A percentile compares a stretch with the other conserved stretches of the same genome.
These are phyloP conservation scores for Boletus tylopilopsis DNA, from an alignment of 768 basidiomycete species.

Conservation along the genomic window DNA sequence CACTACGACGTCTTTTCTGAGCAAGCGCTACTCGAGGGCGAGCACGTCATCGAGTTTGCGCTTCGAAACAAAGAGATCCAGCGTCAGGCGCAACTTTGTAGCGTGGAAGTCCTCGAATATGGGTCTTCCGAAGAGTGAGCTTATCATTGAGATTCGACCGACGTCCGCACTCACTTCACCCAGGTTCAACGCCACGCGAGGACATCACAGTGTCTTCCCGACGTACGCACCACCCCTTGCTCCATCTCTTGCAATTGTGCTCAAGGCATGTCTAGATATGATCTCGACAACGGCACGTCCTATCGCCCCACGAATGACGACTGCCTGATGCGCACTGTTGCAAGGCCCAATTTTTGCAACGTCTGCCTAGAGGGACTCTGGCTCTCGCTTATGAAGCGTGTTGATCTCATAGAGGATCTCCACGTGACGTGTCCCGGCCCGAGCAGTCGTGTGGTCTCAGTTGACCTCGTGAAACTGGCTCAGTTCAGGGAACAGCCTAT, in stretches of 20 bases:
- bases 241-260: neutral
- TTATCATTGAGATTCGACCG: neutral
- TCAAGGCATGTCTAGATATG: conserved; percentile 40
- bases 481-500: conserved; percentile 41
- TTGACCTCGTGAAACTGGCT: conserved; percentile 59
- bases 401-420: conserved; percentile 60
- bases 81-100: conserved; percentile 71
- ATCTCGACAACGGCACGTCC: conserved; percentile 52
- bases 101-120: conserved; percentile 69
- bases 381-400: conserved; percentile 54
- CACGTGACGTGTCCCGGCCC: conserved; percentile 35
- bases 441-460: conserved; percentile 36
- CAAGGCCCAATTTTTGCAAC: conserved; percentile 68
- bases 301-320: conserved; percentile 83
- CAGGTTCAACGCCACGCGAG: conserved; percentile 59
- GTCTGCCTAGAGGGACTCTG: conserved; percentile 74
- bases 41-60: conserved; percentile 57
- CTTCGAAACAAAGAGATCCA: conserved; percentile 45
- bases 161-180: neutral
- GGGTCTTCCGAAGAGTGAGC: conserved; percentile 56
- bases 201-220: conserved; percentile 66
- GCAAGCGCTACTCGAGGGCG: conserved; percentile 41
- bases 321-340: conserved; percentile 77
- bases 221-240: conserved; percentile 45
- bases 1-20: conserved; percentile 60